phyloP scores from a whole-genome alignment of 2,329 filamentous ascomycete genomes.

The Byssothecium circinans region DNA sequence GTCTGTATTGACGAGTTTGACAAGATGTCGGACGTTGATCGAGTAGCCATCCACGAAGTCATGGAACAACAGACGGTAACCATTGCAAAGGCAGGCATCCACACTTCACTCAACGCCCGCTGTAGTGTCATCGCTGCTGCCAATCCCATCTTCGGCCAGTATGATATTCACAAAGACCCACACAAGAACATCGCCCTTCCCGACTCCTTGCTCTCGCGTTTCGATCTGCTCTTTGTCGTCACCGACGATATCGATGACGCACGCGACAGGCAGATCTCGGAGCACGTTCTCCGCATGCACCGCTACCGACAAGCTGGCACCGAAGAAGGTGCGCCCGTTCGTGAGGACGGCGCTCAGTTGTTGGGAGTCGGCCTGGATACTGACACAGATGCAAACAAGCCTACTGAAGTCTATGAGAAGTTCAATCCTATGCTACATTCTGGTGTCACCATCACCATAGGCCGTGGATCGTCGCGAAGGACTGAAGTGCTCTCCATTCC shows the following conservation, averaged over 20 bases:
- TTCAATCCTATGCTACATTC: conserved; percentile 95
- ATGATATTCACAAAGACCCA: conserved; percentile 97
- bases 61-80: conserved; percentile 99
- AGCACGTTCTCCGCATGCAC: conserved; percentile 97
- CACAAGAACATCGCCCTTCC: conserved; percentile 98
- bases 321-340: conserved; percentile 91
- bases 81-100: conserved; percentile 97
- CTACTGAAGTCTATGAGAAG: conserved; percentile 92
- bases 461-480: conserved; percentile 72
- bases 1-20: conserved; percentile 99
- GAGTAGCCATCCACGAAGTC: conserved; percentile 98
- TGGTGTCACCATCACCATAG: conserved; percentile 76
- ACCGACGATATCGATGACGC: conserved; percentile 98
- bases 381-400: conserved; percentile 71
- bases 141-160: conserved; percentile 97
- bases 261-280: conserved; percentile 85
- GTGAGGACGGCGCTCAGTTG: conserved; percentile 81
- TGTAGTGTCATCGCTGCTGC: conserved; percentile 96
- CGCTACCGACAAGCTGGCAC: conserved; percentile 88
- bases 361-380: conserved; percentile 84
- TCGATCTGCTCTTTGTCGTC: conserved; percentile 95
- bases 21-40: conserved; percentile 98
- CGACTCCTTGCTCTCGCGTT: conserved; percentile 95
- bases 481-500: conserved; percentile 91
- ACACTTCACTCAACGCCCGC: conserved; percentile 93